Evolutionary conservation across 495 filamentous ascomycete genomes (phyloP), one percentile per base, ranked within the genome.

Genomic region (Neurospora pannonica): DNA sequence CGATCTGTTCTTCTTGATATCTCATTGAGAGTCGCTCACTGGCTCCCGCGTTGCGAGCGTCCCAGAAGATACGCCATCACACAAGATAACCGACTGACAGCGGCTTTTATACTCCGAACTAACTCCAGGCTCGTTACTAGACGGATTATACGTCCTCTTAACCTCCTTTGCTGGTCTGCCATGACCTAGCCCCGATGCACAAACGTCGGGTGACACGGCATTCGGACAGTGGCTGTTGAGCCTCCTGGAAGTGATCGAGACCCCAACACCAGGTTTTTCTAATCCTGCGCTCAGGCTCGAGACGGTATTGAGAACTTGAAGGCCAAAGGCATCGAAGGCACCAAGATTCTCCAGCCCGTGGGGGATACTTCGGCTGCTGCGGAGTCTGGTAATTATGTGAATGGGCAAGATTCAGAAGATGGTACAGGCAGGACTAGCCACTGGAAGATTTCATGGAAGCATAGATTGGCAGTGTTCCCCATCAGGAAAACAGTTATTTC

Each of bases 271-370:
- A 21, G 4, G 43, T 11, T 21, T 48, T 48, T 21, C 2, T 48
- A 5, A 48, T 48, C 9, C 9, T 48, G 43, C 4, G 10, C 43
- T 48, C n/a, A 21, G n/a, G 43, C n/a, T 24, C 3, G 43, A 48
- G n/a, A 48, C 43, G 19, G n/a, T 21, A 48, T 94, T 82, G 93
- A 95, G 79, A 94, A 95, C 77, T 92, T 94, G 80, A 85, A 90
- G 5, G 92, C 91, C 54, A 89, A 89, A 76, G 91, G 87, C 2
- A 93, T 92, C 76, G 92, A 94, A 43, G 93, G 93, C 10, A 94
- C 92, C 38, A 95, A 95, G 83, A 90, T 97, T 69, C 79, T 95
- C 70, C 93, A 95, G 92, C 88, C 95, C 13, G 92, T 95, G 75
- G 95, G 93, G 93, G 89, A 93, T 76, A 89, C 90, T 40, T 86